These are phyloP conservation scores for Medicago ruthenica DNA, from an alignment of 306 rosid genomes.

Conservation along the genomic window DNA sequence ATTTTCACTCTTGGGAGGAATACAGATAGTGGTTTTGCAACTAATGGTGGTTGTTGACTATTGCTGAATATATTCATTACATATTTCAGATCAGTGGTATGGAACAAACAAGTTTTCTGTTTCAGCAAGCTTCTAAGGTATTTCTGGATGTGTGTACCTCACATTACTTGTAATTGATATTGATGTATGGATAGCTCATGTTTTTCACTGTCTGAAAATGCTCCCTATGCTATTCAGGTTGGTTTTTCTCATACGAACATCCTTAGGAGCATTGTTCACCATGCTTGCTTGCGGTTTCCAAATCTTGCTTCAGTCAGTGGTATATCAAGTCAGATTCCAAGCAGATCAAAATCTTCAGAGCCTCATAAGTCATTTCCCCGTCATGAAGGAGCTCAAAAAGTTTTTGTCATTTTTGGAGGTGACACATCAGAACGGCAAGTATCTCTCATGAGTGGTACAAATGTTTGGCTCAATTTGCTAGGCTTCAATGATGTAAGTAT, in stretches of 20 bases:
- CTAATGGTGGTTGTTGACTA: constrained; percentile 26
- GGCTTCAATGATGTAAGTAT: constrained; percentile 85
- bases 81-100: constrained; percentile 89
- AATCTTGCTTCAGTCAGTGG: constrained; percentile 62
- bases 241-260: constrained; percentile 95
- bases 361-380: constrained; percentile 48
- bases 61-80: constrained; percentile 32
- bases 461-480: constrained; percentile 98
- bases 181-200: constrained; percentile 25
- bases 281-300: constrained; percentile 83
- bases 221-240: constrained; percentile 62
- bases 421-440: constrained; percentile 98
- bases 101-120: constrained; percentile 98
- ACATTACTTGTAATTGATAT: not conserved
- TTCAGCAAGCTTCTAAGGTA: constrained; percentile 99
- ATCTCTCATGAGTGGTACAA: constrained; percentile 98
- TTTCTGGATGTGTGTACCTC: constrained; percentile 30
- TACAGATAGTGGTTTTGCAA: constrained; percentile 25
- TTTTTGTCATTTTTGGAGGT: constrained; percentile 94
- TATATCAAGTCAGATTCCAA: constrained; percentile 50
- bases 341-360: constrained; percentile 51
- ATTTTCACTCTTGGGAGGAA: constrained; percentile 29
- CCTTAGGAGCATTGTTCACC: constrained; percentile 79
- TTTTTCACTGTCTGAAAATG: constrained; percentile 21
- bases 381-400: constrained; percentile 60